phyloP scores from a whole-genome alignment of 306 rosid species.

The Vigna reflexopilosa region DNA sequence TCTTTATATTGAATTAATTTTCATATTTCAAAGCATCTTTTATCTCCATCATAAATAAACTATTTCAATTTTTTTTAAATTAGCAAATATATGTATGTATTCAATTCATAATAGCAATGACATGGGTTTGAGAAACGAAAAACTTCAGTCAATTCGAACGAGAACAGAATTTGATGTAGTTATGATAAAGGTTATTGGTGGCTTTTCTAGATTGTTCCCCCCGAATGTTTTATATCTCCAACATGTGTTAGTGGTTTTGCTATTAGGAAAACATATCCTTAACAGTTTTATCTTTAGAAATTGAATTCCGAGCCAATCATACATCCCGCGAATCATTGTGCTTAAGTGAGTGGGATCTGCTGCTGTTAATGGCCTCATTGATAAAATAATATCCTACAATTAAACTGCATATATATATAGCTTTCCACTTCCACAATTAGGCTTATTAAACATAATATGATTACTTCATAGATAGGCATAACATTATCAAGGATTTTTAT shows the following conservation, averaged over 20 bases:
- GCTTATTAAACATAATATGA: no score
- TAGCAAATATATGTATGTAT: not conserved
- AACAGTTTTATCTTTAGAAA: not conserved
- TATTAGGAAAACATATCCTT: conserved; percentile 23
- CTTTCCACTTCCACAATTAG: conserved; percentile 32
- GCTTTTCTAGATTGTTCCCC: conserved; percentile 40
- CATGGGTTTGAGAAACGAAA: conserved; percentile 7
- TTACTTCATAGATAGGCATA: not conserved
- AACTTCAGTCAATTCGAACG: not conserved
- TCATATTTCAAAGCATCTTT: no score
- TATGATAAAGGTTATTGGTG: conserved; percentile 5
- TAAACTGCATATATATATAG: conserved; percentile 26
- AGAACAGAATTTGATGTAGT: not conserved
- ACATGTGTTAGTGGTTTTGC: conserved; percentile 29
- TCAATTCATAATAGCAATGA: not conserved
- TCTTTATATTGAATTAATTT: not conserved
- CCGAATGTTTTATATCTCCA: not conserved
- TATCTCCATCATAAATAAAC: not conserved
- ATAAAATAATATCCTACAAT: no score
- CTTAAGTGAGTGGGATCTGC: conserved; percentile 28
- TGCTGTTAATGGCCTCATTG: conserved; percentile 41
- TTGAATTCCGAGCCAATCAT: conserved; percentile 33
- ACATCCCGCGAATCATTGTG: conserved; percentile 24
- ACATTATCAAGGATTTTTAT: not conserved
- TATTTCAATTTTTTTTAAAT: not conserved